phyloP scores from a whole-genome alignment of 1,139 yeast species.

The Saccharomyces hybrid region DNA sequence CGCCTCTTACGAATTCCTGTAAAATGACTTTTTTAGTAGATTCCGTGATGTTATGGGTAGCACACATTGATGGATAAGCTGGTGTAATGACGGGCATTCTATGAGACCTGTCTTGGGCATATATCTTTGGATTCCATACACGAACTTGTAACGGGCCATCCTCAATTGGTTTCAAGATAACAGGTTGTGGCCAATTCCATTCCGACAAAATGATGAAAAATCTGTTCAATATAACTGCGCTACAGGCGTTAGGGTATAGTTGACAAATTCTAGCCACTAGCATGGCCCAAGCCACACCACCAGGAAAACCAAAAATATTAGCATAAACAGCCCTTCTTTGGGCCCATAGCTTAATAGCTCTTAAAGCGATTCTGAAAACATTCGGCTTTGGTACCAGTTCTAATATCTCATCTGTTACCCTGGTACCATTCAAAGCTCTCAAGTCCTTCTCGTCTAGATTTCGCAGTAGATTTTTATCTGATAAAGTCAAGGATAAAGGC shows the following conservation, averaged over 20 bases:
- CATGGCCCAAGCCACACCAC: slow-evolving; percentile 99
- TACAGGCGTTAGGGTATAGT: slow-evolving; percentile 89
- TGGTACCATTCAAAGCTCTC: slow-evolving; percentile 85
- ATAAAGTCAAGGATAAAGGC: slow-evolving; percentile 63
- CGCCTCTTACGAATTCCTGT: slow-evolving; percentile 69
- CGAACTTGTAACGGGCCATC: slow-evolving; percentile 95
- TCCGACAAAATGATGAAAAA: slow-evolving; percentile 78
- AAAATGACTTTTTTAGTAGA: slow-evolving; percentile 80
- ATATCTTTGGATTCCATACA: slow-evolving; percentile 93
- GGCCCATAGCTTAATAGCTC: slow-evolving; percentile 96
- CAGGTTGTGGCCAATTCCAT: slow-evolving; percentile 99
- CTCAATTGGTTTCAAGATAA: slow-evolving; percentile 80
- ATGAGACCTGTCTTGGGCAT: slow-evolving; percentile 81
- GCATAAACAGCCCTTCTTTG: slow-evolving; percentile 90
- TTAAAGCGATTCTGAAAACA: slow-evolving; percentile 83
- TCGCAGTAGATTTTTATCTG: slow-evolving; percentile 75
- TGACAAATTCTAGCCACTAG: slow-evolving; percentile 94
- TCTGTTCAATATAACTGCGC: slow-evolving; percentile 81
- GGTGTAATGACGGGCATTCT: slow-evolving; percentile 99
- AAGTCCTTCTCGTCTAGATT: slow-evolving; percentile 87
- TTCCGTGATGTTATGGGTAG: slow-evolving; percentile 87
- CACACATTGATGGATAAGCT: slow-evolving; percentile 98
- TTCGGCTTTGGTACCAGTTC: slow-evolving; percentile 86
- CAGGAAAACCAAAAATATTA: slow-evolving; percentile 94
- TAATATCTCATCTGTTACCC: slow-evolving; percentile 93